Conservation (phyloP, 768 basidiomycete genomes). For the Phallus indusiatus region DNA sequence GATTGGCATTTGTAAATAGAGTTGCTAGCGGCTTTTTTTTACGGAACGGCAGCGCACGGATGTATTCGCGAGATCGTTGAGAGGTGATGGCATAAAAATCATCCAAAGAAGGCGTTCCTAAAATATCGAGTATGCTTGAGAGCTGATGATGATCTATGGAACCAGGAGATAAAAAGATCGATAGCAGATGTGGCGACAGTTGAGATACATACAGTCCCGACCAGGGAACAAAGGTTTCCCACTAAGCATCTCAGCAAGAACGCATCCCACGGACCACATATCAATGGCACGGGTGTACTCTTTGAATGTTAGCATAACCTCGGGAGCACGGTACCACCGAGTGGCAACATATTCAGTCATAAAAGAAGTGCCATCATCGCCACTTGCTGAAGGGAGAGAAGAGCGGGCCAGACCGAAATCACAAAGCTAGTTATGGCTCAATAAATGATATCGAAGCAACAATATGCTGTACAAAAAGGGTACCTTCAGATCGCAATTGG, state of each 20-base stretch:
- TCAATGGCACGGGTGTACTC: conserved; percentile 87
- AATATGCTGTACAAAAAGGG: conserved; percentile 10
- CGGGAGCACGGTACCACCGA: conserved; percentile 96
- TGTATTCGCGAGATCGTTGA: conserved; percentile 70
- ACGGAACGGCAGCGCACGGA: conserved; percentile 80
- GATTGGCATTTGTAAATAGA: conserved; percentile 71
- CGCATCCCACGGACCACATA: conserved; percentile 76
- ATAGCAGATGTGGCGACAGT: conserved; percentile 7
- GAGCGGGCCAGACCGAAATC: conserved; percentile 85
- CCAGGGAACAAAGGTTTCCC: conserved; percentile 94
- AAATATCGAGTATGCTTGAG: conserved; percentile 86
- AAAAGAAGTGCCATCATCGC: conserved; percentile 66
- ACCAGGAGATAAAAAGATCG: neutral
- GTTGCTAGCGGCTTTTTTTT: conserved; percentile 62
- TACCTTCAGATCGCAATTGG: conserved; percentile 94
- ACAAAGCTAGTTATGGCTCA: conserved; percentile 41
- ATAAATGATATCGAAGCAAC: conserved; percentile 6
- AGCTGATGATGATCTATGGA: conserved; percentile 83
- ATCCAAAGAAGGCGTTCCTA: conserved; percentile 84
- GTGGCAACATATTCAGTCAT: conserved; percentile 97
- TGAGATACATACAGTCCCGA: conserved; percentile 64
- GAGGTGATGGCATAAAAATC: conserved; percentile 93
- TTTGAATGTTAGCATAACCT: conserved; percentile 97
- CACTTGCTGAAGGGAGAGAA: conserved; percentile 62
- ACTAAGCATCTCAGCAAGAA: conserved; percentile 83